phyloP scores from a whole-genome alignment of 257 asterid genomes.

The Gentiana macrophylla region DNA sequence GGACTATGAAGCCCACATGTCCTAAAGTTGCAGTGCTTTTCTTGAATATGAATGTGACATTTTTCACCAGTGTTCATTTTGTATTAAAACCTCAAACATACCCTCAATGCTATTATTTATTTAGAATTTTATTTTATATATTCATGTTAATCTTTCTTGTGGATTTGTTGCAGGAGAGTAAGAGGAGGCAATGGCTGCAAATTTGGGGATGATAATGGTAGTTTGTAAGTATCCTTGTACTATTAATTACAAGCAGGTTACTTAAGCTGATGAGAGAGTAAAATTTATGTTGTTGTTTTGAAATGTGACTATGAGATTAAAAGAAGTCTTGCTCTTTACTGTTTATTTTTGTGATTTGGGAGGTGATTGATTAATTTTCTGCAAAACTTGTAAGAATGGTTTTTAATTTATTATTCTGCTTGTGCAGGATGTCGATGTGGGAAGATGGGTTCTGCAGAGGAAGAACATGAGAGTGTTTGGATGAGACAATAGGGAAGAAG shows the following conservation, averaged over 20 bases:
- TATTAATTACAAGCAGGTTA: neutral
- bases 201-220: constrained; percentile 96
- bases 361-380: constrained; percentile 5
- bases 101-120: neutral
- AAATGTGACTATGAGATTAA: neutral
- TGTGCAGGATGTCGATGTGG: constrained; percentile 99
- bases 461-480: constrained; percentile 64
- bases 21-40: neutral
- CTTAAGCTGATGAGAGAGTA: neutral
- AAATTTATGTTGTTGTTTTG: neutral
- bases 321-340: neutral
- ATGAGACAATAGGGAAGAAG: constrained; percentile 85
- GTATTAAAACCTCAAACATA: neutral
- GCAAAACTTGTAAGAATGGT: constrained; percentile 7
- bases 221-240: constrained; percentile 60
- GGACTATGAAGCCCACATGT: neutral
- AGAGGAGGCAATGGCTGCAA: constrained; percentile 98
- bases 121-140: constrained; percentile 7
- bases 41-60: neutral
- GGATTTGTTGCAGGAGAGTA: constrained; percentile 54
- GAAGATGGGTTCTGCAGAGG: constrained; percentile 99
- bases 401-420: neutral
- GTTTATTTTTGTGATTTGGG: constrained; percentile 7
- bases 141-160: neutral
- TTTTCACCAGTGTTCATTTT: too few species aligned